These are phyloP conservation scores for Trichosphaerium sp. DNA, from an alignment of 78 protist genomes.

Conservation along the genomic window DNA sequence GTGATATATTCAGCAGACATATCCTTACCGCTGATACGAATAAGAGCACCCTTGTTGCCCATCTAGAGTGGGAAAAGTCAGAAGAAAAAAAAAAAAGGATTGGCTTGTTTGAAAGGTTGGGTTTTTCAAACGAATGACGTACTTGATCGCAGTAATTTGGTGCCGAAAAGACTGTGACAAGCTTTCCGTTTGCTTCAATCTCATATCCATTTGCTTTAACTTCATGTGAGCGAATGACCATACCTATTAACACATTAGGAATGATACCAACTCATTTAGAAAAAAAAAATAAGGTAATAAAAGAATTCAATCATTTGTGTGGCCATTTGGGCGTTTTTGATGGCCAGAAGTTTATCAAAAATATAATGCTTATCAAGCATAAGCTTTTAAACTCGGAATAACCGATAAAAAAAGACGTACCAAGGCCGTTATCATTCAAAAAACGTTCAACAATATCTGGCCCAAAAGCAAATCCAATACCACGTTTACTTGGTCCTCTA, in stretches of 20 bases:
- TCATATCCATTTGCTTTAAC: conserved; percentile 80
- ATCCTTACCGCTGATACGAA: conserved; percentile 17
- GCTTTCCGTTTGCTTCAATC: conserved; percentile 62
- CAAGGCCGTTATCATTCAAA: conserved; percentile 63
- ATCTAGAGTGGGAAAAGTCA: conserved; percentile 2
- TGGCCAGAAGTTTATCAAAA: not conserved
- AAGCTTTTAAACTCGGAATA: not conserved
- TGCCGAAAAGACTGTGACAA: conserved; percentile 88
- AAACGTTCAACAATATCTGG: conserved; percentile 80
- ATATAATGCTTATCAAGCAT: not conserved
- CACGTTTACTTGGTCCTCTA: conserved; percentile 72
- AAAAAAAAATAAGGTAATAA: not conserved
- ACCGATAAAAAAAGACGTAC: too few relatives aligned
- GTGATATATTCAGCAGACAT: conserved; percentile 26
- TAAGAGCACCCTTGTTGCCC: conserved; percentile 90
- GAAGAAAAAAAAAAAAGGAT: not conserved
- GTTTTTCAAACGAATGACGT: too few relatives aligned
- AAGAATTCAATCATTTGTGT: not conserved
- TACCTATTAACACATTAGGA: too few relatives aligned
- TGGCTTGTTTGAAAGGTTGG: not conserved
- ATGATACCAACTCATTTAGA: not conserved
- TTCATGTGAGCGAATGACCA: conserved; percentile 84
- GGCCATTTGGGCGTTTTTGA: not conserved
- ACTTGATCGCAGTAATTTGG: conserved; percentile 86
- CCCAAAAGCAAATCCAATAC: conserved; percentile 84